These are phyloP conservation scores for Lolium rigidum DNA, from an alignment of 176 grass and related monocot genomes.

Conservation along the genomic window DNA sequence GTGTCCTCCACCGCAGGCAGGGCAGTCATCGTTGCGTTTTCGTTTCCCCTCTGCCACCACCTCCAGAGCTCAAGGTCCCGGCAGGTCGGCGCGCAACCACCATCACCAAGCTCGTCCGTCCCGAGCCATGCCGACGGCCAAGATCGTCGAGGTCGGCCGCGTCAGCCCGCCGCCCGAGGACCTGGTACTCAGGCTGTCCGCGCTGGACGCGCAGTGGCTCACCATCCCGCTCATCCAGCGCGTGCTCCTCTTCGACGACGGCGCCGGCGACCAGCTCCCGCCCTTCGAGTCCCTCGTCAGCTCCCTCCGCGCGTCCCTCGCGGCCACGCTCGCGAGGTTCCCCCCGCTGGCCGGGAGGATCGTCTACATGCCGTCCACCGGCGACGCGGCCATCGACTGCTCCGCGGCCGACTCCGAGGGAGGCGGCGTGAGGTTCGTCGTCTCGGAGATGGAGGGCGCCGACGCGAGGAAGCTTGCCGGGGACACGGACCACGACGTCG, in stretches of 20 bases:
- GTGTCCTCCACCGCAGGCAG: no score
- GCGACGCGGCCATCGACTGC: slow-evolving; percentile 6
- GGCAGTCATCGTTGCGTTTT: no score
- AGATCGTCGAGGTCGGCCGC: not conserved
- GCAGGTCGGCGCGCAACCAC: not conserved
- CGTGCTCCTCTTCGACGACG: not conserved
- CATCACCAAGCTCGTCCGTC: not conserved
- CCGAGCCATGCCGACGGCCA: not conserved
- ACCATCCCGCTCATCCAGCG: not conserved
- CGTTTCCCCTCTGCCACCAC: not conserved
- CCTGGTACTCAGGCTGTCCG: not conserved
- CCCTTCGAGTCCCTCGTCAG: not conserved
- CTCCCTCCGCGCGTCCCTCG: not conserved
- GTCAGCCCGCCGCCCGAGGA: not conserved
- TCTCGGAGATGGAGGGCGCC: not conserved
- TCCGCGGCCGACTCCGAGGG: not conserved
- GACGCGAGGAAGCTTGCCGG: not conserved
- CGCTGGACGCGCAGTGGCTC: not conserved
- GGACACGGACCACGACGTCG: not conserved
- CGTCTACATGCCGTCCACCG: not conserved
- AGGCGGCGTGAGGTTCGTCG: not conserved
- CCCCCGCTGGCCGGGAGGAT: not conserved
- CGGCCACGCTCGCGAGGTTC: not conserved
- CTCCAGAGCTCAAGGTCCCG: not conserved
- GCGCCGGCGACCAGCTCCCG: not conserved